Evolutionary conservation across 352 stramenopile species (phyloP).

Genomic region (Blastocystis hominis): DNA sequence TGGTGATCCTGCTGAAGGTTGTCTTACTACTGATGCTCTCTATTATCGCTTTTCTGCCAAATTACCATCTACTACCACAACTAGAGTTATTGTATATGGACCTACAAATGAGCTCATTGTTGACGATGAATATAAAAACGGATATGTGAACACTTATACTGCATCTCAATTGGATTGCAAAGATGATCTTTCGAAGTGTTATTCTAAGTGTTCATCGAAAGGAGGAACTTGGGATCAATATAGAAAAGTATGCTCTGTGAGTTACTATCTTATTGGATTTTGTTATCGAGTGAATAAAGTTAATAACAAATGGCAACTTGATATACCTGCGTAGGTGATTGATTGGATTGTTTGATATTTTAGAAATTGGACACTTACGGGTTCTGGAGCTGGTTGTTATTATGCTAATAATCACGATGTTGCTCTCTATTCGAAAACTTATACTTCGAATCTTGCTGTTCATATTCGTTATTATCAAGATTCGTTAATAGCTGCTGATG

Average conservation of each 20-base stretch:
- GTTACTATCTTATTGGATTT: background rate
- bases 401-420: background rate
- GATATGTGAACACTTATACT: background rate
- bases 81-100: background rate
- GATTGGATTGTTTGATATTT: background rate
- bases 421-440: constrained; percentile 5
- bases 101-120: background rate
- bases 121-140: background rate
- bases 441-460: background rate
- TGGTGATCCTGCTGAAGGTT: constrained; percentile 31
- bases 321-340: constrained; percentile 6
- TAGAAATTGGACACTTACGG: constrained; percentile 7
- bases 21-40: background rate
- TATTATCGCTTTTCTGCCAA: background rate
- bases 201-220: constrained; percentile 23
- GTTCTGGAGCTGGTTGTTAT: background rate
- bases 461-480: constrained; percentile 25
- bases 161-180: background rate
- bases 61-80: background rate
- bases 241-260: background rate
- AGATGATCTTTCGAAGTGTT: constrained; percentile 19
- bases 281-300: constrained; percentile 11
- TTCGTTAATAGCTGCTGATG: constrained; percentile 26
- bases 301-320: background rate
- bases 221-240: constrained; percentile 7